These are phyloP conservation scores for Nicotiana otophora DNA, from an alignment of 257 asterid species.

Conservation along the genomic window DNA sequence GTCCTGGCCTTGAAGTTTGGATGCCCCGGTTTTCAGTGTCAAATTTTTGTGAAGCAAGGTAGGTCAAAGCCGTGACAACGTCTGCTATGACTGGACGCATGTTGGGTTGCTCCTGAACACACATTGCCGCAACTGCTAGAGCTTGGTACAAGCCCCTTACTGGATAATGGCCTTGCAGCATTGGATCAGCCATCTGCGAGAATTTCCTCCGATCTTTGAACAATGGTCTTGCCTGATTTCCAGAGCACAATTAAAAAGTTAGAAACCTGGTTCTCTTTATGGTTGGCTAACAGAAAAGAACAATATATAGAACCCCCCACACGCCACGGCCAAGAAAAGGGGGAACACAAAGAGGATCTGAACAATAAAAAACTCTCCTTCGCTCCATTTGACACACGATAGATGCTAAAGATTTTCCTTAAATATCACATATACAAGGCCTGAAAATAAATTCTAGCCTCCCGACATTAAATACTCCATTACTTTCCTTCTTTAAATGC, in stretches of 20 bases:
- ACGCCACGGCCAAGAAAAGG: not conserved
- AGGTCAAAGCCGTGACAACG: conserved; percentile 78
- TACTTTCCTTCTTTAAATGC: not conserved
- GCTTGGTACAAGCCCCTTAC: conserved; percentile 76
- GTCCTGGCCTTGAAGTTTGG: conserved; percentile 39
- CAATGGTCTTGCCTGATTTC: conserved; percentile 72
- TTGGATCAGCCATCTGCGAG: conserved; percentile 72
- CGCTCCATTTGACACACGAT: not conserved
- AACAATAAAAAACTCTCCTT: not conserved
- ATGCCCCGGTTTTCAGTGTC: conserved; percentile 32
- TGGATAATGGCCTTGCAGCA: conserved; percentile 76
- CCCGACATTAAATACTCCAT: not conserved
- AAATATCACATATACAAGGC: not conserved
- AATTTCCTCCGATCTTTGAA: conserved; percentile 75
- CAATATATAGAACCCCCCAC: not conserved
- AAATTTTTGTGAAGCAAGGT: conserved; percentile 66
- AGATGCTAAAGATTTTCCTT: not conserved
- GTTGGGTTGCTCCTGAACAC: conserved; percentile 80
- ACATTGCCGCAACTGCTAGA: conserved; percentile 84
- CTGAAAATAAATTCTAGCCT: not conserved
- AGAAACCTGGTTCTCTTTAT: not conserved
- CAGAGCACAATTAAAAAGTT: not conserved
- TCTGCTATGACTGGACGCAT: conserved; percentile 76
- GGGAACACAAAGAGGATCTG: not conserved
- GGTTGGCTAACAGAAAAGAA: not conserved